Evolutionary conservation across 169 alveolate genomes (phyloP), one percentile per base, ranked within the genome.

Genomic region (Cryptosporidium canis): DNA sequence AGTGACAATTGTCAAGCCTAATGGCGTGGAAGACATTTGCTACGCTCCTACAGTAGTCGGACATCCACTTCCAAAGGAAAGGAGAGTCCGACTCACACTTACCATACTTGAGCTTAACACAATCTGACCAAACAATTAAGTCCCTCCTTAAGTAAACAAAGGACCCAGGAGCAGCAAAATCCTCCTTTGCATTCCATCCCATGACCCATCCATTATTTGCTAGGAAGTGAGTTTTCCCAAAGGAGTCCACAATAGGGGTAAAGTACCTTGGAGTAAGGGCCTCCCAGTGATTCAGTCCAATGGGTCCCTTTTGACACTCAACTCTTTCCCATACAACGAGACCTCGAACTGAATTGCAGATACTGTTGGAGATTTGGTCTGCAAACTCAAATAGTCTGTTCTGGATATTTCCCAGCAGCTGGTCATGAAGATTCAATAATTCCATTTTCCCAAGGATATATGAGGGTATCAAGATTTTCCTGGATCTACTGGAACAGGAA

Each of bases 1-100:
- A 94, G 90, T 97, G 98, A n/a, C 98, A 97, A 83, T 97, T 97
- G 87, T 96, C 99, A 27, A 97, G 92, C 82, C 99, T 94, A 39
- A 96, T 94, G 21, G 97, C 99, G 71, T 96, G 95, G 91, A 96
- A 96, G 31, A 92, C 83, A 66, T 72, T 56, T 3, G 98, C 98
- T 92, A 95, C 93, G 27, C 82, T 67, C 43, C 84, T 85, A 48
- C 96, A 97, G 90, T 97, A 97, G 64, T 94, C 87, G 48, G 94
- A 85, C 98, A 97, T 97, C 70, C 93, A 92, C 35, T 96, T 90
- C 98, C 98, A 96, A 29, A 97, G 82, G 83, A 90, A 93, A 8
- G 97, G 97, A 21, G 96, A 91, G 48, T 96, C 98, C 24, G 85
- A 90, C 37, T 95, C 96, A 24, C 92, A 66, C 0, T 58, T 53